phyloP scores from a whole-genome alignment of 768 basidiomycete species.

The Suillus alpinus region DNA sequence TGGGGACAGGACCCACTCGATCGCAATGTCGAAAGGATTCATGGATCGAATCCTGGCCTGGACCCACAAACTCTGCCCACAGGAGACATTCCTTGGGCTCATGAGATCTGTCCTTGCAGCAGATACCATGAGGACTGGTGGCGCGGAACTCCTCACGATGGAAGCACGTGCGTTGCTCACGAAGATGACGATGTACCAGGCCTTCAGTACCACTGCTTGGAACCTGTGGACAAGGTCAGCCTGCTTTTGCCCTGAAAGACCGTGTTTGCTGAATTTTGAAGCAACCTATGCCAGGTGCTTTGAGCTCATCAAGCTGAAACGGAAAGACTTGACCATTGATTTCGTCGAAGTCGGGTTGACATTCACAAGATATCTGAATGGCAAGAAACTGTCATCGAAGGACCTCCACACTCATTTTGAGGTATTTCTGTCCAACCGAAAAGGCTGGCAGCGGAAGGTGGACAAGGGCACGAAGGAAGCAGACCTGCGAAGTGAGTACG shows the following conservation, averaged over 20 bases:
- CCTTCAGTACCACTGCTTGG: not conserved
- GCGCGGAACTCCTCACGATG: not conserved
- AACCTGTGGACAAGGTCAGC: constrained; percentile 4
- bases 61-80: not conserved
- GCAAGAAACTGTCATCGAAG: constrained; percentile 7
- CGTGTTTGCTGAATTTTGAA: not conserved
- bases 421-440: constrained; percentile 18
- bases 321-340: constrained; percentile 17
- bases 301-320: constrained; percentile 26
- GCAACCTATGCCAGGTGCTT: constrained; percentile 23
- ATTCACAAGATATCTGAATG: constrained; percentile 5
- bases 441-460: constrained; percentile 24
- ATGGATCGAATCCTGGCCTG: constrained; percentile 5
- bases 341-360: not conserved
- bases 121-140: not conserved
- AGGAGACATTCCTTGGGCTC: not conserved
- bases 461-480: constrained; percentile 23
- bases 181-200: not conserved
- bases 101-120: not conserved
- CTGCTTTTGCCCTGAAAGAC: too few species aligned
- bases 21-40: constrained; percentile 4
- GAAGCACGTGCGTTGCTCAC: not conserved
- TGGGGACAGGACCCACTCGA: constrained; percentile 24
- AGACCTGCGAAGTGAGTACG: constrained; percentile 10
- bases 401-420: constrained; percentile 18